Conservation (phyloP, 2,329 filamentous ascomycete genomes). For the Aspergillus sp. region DNA sequence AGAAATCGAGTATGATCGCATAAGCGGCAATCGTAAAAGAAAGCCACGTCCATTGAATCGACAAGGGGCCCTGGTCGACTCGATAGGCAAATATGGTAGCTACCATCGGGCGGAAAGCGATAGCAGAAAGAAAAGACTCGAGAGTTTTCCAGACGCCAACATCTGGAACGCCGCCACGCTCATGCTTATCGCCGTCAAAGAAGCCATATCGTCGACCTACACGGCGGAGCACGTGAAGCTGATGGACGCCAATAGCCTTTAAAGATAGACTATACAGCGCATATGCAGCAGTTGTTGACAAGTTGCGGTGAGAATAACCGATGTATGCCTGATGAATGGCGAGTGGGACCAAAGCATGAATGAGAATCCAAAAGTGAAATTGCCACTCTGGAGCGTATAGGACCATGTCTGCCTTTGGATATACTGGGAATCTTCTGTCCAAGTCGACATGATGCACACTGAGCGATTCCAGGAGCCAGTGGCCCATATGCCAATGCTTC, state of each 20-base stretch:
- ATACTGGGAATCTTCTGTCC: constrained; percentile 7
- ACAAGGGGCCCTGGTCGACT: constrained; percentile 3
- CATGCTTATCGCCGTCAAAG: constrained; percentile 16
- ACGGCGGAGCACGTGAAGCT: constrained; percentile 11
- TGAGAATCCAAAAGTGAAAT: constrained; percentile 11
- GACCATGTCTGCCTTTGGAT: constrained; percentile 14
- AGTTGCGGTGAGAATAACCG: constrained; percentile 7
- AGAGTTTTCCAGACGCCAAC: constrained; percentile 12
- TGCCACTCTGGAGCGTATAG: constrained; percentile 14
- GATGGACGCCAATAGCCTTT: constrained; percentile 9
- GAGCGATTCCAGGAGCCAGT: background rate
- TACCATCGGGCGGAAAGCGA: background rate
- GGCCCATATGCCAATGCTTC: background rate
- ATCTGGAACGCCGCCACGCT: constrained; percentile 16
- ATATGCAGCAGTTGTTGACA: constrained; percentile 9
- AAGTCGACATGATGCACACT: background rate
- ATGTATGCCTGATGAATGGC: constrained; percentile 12
- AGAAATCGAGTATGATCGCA: constrained; percentile 16
- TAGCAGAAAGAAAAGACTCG: constrained; percentile 6
- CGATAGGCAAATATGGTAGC: background rate
- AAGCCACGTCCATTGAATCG: constrained; percentile 13
- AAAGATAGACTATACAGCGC: constrained; percentile 11
- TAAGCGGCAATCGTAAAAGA: constrained; percentile 12
- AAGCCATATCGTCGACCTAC: constrained; percentile 12
- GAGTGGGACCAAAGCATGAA: constrained; percentile 12